These are phyloP conservation scores for Pilobolus umbonatus DNA, from an alignment of 192 early-diverging fungal species.

Conservation along the genomic window DNA sequence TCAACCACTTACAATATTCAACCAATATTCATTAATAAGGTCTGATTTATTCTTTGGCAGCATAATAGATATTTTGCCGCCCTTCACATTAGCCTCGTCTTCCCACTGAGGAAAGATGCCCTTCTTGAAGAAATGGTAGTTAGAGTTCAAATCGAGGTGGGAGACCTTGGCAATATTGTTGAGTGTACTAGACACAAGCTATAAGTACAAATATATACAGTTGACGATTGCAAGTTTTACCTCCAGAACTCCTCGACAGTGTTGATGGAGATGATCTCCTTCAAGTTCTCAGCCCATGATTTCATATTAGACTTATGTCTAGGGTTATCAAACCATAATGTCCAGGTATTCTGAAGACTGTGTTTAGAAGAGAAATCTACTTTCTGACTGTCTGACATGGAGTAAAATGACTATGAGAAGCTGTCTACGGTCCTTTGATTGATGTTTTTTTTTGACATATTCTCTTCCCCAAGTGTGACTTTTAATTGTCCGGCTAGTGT, in stretches of 20 bases:
- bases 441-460: too few species aligned
- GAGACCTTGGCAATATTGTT: slow-evolving; percentile 81
- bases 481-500: too few species aligned
- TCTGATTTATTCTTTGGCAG: slow-evolving; percentile 65
- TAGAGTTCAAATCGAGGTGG: slow-evolving; percentile 69
- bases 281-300: slow-evolving; percentile 82
- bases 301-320: slow-evolving; percentile 67
- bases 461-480: too few species aligned
- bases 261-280: slow-evolving; percentile 84
- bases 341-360: slow-evolving; percentile 84
- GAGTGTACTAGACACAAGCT: slow-evolving; percentile 51
- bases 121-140: slow-evolving; percentile 93
- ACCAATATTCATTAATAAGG: slow-evolving; percentile 81
- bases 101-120: slow-evolving; percentile 95
- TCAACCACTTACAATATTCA: slow-evolving; percentile 63
- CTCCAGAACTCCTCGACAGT: slow-evolving; percentile 98
- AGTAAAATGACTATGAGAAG: too few species aligned
- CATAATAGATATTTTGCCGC: slow-evolving; percentile 86
- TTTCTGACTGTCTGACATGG: too few species aligned
- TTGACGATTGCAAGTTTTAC: slow-evolving; percentile 34
- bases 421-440: too few species aligned
- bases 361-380: slow-evolving; percentile 83
- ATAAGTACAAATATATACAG: neutral
- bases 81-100: slow-evolving; percentile 82
- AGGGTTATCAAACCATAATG: slow-evolving; percentile 92